phyloP scores from a whole-genome alignment of 1,284 basidiomycete species.

The Sanghuangporus weigelae region DNA sequence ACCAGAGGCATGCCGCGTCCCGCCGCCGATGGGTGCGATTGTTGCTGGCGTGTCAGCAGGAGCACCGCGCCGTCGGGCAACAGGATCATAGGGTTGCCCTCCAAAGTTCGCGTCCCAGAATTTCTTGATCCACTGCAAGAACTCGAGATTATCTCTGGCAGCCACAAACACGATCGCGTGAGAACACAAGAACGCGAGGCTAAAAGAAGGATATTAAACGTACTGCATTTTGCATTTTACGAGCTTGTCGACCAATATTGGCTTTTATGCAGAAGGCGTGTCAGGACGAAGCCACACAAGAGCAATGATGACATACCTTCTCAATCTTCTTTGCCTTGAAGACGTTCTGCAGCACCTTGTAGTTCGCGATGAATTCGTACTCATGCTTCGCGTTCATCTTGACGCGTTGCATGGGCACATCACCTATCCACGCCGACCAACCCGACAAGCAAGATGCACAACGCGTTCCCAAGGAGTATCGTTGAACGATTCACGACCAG shows the following conservation, averaged over 20 bases:
- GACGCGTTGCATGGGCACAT: conserved; percentile 82
- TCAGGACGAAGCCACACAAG: neutral
- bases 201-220: conserved; percentile 28
- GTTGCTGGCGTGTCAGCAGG: conserved; percentile 70
- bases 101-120: conserved; percentile 94
- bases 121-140: conserved; percentile 94
- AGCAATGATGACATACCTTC: conserved; percentile 55
- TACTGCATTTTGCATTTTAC: conserved; percentile 99
- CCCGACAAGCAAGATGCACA: neutral
- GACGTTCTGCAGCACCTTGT: conserved; percentile 87
- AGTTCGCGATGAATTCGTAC: conserved; percentile 95
- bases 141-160: conserved; percentile 92
- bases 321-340: conserved; percentile 91
- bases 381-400: conserved; percentile 95
- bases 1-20: neutral
- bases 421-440: conserved; percentile 40
- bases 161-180: neutral
- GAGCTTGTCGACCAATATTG: conserved; percentile 89
- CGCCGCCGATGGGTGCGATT: conserved; percentile 53
- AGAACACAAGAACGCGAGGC: neutral
- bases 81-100: conserved; percentile 87
- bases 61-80: conserved; percentile 74
- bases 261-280: conserved; percentile 43
- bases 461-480: neutral
- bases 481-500: no score